Conservation (phyloP, 2,329 filamentous ascomycete species). For the Verticillium alfalfae region DNA sequence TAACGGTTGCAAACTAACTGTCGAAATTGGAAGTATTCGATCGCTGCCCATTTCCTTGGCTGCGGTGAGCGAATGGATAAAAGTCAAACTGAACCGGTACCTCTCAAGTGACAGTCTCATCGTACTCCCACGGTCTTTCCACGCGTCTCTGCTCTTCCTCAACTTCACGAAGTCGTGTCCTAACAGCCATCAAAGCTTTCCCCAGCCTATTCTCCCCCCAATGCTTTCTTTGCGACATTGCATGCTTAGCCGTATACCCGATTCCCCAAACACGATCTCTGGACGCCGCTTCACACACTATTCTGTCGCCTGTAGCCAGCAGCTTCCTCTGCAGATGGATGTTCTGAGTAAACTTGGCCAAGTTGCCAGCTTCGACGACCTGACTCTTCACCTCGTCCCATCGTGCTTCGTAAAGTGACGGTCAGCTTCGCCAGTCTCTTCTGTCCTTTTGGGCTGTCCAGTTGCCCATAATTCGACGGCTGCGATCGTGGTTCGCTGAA, state of each 20-base stretch:
- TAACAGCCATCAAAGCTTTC: neutral
- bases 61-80: too few species aligned
- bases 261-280: neutral
- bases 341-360: neutral
- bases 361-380: neutral
- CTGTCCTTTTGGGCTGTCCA: neutral
- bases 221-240: neutral
- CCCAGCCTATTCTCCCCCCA: neutral
- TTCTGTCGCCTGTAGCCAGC: neutral
- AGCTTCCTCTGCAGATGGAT: neutral
- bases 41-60: too few species aligned
- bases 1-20: too few species aligned
- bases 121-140: too few species aligned
- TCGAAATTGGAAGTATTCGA: too few species aligned
- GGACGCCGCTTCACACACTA: neutral
- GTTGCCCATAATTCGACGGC: neutral
- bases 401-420: neutral
- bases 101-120: too few species aligned
- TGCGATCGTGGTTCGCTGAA: neutral
- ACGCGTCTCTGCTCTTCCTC: too few species aligned
- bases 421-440: neutral
- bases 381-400: neutral
- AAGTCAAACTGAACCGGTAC: too few species aligned
- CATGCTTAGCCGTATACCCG: neutral
- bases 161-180: neutral